Percentiles rank a stretch among this genome's conserved stretches.
These are phyloP conservation scores for Oenanthe sinensis DNA, from an alignment of 129 eudicot species.

Conservation along the genomic window DNA sequence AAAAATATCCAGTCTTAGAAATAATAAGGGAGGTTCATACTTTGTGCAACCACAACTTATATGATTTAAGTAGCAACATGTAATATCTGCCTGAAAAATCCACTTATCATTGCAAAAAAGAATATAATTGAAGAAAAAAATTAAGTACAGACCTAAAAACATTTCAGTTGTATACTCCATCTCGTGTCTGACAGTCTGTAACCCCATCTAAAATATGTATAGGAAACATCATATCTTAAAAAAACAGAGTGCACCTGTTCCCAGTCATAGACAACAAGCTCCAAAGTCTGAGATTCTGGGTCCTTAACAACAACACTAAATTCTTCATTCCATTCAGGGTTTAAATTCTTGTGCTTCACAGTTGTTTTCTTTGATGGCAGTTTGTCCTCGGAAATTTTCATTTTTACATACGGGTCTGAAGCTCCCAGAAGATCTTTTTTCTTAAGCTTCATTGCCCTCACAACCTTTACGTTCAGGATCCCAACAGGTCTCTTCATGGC, in stretches of 20 bases:
- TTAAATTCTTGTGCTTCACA: slow-evolving; percentile 76
- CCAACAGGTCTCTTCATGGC: slow-evolving; percentile 85
- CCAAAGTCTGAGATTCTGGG: slow-evolving; percentile 64
- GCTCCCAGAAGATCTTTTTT: slow-evolving; percentile 92
- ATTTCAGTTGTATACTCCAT: neutral
- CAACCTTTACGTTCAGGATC: slow-evolving; percentile 58
- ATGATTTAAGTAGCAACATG: neutral
- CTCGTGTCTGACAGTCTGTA: neutral
- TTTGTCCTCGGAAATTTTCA: slow-evolving; percentile 62
- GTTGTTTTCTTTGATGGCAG: slow-evolving; percentile 86
- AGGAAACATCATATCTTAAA: neutral
- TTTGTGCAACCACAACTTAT: neutral
- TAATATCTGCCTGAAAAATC: neutral
- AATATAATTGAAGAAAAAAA: neutral
- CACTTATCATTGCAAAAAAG: neutral
- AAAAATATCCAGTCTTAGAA: neutral
- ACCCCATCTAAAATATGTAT: neutral
- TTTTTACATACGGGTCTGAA: slow-evolving; percentile 80
- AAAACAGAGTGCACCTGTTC: slow-evolving; percentile 48
- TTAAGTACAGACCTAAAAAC: neutral
- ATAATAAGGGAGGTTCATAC: neutral
- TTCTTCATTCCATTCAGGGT: slow-evolving; percentile 98
- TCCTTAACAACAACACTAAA: slow-evolving; percentile 62
- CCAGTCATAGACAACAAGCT: slow-evolving; percentile 68
- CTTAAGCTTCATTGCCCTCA: slow-evolving; percentile 78